Evolutionary conservation across 2,329 filamentous ascomycete species (phyloP).

Genomic region (Nannizzia gypsea): DNA sequence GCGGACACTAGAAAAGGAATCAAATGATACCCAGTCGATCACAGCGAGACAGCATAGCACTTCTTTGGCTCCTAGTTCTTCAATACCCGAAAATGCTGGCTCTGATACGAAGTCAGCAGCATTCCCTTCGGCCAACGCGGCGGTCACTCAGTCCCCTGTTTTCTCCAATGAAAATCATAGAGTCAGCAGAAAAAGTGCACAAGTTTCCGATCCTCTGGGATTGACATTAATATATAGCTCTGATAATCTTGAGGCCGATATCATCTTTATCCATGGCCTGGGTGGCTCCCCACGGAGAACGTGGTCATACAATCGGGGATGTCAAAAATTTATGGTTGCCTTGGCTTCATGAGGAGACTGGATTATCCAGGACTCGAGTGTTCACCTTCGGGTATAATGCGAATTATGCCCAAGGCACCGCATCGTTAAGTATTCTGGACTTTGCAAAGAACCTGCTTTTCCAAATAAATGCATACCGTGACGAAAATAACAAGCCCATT

Average conservation of each 20-base stretch:
- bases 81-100: too few species aligned
- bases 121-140: too few species aligned
- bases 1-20: too few species aligned
- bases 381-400: slow-evolving; percentile 29
- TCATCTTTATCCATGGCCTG: slow-evolving; percentile 34
- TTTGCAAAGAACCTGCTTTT: slow-evolving; percentile 25
- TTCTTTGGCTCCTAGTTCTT: too few species aligned
- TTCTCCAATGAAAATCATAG: too few species aligned
- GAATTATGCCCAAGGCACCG: slow-evolving; percentile 12
- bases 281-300: slow-evolving; percentile 28
- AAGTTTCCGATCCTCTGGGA: too few species aligned
- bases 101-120: too few species aligned
- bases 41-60: too few species aligned
- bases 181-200: too few species aligned
- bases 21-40: too few species aligned
- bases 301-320: slow-evolving; percentile 24
- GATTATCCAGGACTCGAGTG: slow-evolving; percentile 24
- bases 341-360: slow-evolving; percentile 13
- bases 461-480: slow-evolving; percentile 12
- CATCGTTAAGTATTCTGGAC: slow-evolving; percentile 21
- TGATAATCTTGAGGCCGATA: slow-evolving; percentile 12
- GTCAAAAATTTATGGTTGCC: slow-evolving; percentile 7
- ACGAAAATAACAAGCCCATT: background rate
- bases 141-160: too few species aligned
- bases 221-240: too few species aligned